phyloP scores from a whole-genome alignment of 306 rosid species.

The Prunus padus region DNA sequence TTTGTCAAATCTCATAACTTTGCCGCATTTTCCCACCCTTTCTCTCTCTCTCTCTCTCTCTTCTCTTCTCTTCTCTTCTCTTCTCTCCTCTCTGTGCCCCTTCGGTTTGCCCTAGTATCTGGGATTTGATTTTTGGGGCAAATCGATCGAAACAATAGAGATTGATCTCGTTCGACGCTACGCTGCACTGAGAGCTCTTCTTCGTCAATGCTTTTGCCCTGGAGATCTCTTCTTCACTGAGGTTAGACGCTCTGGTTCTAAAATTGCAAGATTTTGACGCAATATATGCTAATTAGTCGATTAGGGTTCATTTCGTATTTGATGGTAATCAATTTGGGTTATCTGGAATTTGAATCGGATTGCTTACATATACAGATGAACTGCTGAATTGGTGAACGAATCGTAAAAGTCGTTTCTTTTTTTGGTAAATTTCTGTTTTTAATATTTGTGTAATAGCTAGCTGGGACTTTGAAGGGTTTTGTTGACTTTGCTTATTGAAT shows the following conservation, averaged over 20 bases:
- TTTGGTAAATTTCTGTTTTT: neutral
- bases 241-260: slow-evolving; percentile 2
- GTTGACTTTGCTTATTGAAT: slow-evolving; percentile 1
- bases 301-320: slow-evolving; percentile 6
- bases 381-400: neutral
- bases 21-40: slow-evolving; percentile 7
- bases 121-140: neutral
- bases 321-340: neutral
- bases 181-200: neutral
- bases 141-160: slow-evolving; percentile 16
- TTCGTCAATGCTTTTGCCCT: neutral
- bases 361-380: neutral
- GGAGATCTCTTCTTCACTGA: neutral
- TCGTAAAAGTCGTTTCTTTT: neutral
- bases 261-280: neutral
- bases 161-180: slow-evolving; percentile 1
- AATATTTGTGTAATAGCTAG: neutral
- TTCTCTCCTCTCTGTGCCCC: neutral
- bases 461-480: neutral
- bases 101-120: slow-evolving; percentile 13
- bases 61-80: neutral
- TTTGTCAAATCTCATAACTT: neutral
- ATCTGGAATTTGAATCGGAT: neutral
- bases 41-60: neutral
- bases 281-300: neutral